Base-by-base conservation (phyloP, 1,284 basidiomycete genomes). In the Thecaphora thlaspeos region DNA sequence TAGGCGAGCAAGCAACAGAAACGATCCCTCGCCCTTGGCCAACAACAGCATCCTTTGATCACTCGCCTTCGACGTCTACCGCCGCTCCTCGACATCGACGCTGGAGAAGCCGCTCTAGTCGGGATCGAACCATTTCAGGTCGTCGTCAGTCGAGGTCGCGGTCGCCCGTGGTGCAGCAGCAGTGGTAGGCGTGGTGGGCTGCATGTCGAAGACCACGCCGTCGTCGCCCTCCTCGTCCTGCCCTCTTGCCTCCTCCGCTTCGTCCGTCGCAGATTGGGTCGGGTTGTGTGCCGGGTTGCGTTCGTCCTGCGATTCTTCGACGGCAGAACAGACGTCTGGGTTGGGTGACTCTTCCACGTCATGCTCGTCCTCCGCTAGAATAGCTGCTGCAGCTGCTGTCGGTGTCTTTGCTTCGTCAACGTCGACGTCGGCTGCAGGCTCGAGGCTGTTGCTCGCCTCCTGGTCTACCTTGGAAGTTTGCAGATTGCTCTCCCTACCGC, bases 101-200 rank as follows among this genome's bases (percentile, higher is more conserved):
- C 51, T 51, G 7, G 45, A 49, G 43, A 70, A 70, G 2, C 63
- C 68, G 2, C 51, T 55, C 24, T 58, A 42, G 46, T 70, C 68
- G 5, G 68, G 68, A 41, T 70, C 68, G 28, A 67, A 66, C 68
- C 68, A 70, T 23, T 70, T 64, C 43, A 60, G 40, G 10, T 58
- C 60, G n/a, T 46, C 36, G 8, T 53, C 43, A 2, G 24, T 46
- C 51, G 14, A 41, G 9, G 22, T 43, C 51, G 12, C 17, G 17
- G 22, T 26, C 24, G 43, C 15, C 22, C n/a, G n/a, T n/a, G n/a
- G n/a, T n/a, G n/a, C n/a, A n/a, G n/a, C 23, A 32, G 32, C n/a
- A 19, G 28, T 32, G 45, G 19, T 10, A 11, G 22, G 24, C 23
- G 17, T 19, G 28, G 3, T 21, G 34, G 18, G 39, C n/a, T 37